phyloP scores from a whole-genome alignment of 163 green algal species.

The Scenedesmus sp. region DNA sequence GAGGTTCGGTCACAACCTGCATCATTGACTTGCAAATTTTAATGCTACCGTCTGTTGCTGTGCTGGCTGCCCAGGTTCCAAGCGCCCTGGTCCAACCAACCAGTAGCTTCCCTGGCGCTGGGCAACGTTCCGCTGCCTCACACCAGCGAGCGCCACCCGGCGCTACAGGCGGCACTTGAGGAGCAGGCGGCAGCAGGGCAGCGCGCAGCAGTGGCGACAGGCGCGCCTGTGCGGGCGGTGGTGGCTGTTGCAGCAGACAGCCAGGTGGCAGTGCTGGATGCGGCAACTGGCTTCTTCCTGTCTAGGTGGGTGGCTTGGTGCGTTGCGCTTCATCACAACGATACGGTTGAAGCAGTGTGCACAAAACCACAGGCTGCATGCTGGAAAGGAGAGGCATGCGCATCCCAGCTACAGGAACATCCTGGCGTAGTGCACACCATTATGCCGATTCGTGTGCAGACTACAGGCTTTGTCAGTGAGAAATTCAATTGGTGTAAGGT shows the following conservation, averaged over 20 bases:
- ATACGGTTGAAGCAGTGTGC: background rate
- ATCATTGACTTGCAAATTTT: background rate
- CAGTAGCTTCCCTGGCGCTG: slow-evolving; percentile 19
- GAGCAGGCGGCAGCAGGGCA: background rate
- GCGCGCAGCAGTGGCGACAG: background rate
- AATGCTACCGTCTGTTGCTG: background rate
- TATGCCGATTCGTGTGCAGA: background rate
- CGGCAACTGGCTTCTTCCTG: slow-evolving; percentile 43
- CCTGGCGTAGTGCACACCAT: background rate
- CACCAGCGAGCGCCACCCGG: background rate
- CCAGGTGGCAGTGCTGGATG: slow-evolving; percentile 41
- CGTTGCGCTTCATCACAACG: background rate
- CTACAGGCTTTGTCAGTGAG: background rate
- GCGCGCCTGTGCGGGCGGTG: background rate
- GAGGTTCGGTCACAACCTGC: background rate
- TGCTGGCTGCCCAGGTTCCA: slow-evolving; percentile 20
- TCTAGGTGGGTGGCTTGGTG: slow-evolving; percentile 21
- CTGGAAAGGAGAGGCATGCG: background rate
- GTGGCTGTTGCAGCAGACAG: slow-evolving; percentile 39
- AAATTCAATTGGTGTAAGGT: background rate
- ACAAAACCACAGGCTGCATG: no score
- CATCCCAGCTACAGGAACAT: background rate
- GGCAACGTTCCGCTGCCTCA: slow-evolving; percentile 41
- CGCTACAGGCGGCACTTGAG: background rate
- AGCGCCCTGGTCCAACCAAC: slow-evolving; percentile 22